Percentiles rank a stretch among this genome's conserved stretches.
These are phyloP conservation scores for Sextonia rubra DNA, from an alignment of 164 flowering plant species.

Conservation along the genomic window DNA sequence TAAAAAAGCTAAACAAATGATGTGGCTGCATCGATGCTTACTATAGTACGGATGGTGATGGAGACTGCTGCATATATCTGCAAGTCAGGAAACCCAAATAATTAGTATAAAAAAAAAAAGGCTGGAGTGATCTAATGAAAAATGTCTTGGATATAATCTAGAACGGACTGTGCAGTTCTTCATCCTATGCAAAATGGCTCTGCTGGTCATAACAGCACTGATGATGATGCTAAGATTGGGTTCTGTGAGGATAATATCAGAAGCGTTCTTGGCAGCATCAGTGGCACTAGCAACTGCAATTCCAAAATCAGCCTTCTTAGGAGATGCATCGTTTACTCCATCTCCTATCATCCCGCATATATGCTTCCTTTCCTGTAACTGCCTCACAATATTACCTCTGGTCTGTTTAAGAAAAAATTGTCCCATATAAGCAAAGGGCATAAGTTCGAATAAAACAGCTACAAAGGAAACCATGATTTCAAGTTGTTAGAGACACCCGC, in stretches of 20 bases:
- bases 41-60: constrained; percentile 93
- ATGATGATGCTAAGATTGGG: constrained; percentile 90
- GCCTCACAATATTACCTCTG: constrained; percentile 37
- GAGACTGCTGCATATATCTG: constrained; percentile 97
- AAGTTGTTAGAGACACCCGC: too few relatives aligned
- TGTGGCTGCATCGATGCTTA: too few relatives aligned
- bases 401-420: constrained; percentile 19
- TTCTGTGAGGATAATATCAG: too few relatives aligned
- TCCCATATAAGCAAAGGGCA: too few relatives aligned
- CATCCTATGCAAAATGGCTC: constrained; percentile 98
- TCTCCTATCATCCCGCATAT: constrained; percentile 47
- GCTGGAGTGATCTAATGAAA: neutral
- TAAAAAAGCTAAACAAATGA: too few relatives aligned
- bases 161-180: constrained; percentile 80
- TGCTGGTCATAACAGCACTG: constrained; percentile 91
- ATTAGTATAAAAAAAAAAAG: neutral
- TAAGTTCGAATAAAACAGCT: too few relatives aligned
- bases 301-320: too few relatives aligned
- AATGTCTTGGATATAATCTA: neutral
- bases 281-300: constrained; percentile 58
- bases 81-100: constrained; percentile 5
- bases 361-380: too few relatives aligned
- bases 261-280: constrained; percentile 94
- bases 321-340: constrained; percentile 47
- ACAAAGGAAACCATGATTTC: too few relatives aligned